A percentile compares a stretch with the other conserved stretches of the same genome.
These are phyloP conservation scores for Podaxis sp. DNA, from an alignment of 768 basidiomycete species.

Conservation along the genomic window DNA sequence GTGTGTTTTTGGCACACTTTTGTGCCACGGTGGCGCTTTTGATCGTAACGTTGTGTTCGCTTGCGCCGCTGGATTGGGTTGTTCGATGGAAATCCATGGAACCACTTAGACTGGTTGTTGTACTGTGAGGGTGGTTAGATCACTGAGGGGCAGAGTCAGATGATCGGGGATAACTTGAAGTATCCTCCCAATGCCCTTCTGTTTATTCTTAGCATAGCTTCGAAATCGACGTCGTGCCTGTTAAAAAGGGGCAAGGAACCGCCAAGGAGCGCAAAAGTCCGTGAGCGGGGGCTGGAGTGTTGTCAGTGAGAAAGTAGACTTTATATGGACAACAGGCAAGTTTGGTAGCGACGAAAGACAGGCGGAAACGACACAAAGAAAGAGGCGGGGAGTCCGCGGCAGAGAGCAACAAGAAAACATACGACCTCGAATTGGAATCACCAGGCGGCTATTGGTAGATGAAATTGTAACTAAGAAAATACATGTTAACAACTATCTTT, in stretches of 20 bases:
- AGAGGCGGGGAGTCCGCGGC: not conserved
- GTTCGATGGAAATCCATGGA: not conserved
- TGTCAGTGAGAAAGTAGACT: not conserved
- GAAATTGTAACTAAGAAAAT: slow-evolving; percentile 78
- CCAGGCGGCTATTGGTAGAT: slow-evolving; percentile 57
- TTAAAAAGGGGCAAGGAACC: too few relatives aligned
- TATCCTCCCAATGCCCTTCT: too few relatives aligned
- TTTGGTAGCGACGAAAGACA: not conserved
- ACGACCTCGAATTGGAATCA: not conserved
- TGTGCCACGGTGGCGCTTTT: not conserved
- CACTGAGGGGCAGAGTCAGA: not conserved
- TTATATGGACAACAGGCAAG: not conserved
- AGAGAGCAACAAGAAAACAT: not conserved
- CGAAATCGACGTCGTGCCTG: too few relatives aligned
- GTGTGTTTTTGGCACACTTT: not conserved
- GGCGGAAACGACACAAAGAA: not conserved
- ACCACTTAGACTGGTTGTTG: not conserved
- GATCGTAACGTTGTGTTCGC: not conserved
- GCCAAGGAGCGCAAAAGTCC: not conserved
- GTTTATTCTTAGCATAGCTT: too few relatives aligned
- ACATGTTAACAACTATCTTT: slow-evolving; percentile 41
- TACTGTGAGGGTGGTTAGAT: not conserved
- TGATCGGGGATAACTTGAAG: not conserved
- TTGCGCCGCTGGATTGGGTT: not conserved
- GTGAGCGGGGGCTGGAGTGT: too few relatives aligned